These are phyloP conservation scores for Lactuca saligna DNA, from an alignment of 129 eudicot genomes.

Conservation along the genomic window DNA sequence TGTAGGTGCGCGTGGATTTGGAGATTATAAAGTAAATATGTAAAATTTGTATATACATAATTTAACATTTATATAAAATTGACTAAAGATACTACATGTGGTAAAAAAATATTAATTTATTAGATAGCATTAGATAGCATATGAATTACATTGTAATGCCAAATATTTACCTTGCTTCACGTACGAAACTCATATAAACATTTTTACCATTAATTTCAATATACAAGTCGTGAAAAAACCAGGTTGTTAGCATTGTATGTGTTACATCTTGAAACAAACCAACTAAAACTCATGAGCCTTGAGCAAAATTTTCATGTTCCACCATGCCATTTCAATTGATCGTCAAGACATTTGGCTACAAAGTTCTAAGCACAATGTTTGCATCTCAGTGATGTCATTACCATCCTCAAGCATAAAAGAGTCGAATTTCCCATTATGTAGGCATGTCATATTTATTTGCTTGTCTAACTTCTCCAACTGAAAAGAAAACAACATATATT, in stretches of 20 bases:
- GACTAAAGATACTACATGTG: too few species aligned
- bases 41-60: too few species aligned
- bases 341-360: slow-evolving; percentile 32
- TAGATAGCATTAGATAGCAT: too few species aligned
- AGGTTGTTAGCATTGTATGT: not conserved
- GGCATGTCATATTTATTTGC: slow-evolving; percentile 55
- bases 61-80: too few species aligned
- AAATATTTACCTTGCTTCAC: not conserved
- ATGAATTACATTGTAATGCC: not conserved
- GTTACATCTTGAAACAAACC: too few species aligned
- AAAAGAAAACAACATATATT: slow-evolving; percentile 17
- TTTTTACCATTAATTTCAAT: not conserved
- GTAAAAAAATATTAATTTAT: too few species aligned
- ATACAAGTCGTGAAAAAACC: not conserved
- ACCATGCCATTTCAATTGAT: not conserved
- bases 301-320: not conserved
- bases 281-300: not conserved
- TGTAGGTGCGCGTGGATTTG: too few species aligned
- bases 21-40: too few species aligned
- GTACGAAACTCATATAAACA: not conserved
- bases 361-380: slow-evolving; percentile 51
- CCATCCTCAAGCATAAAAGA: slow-evolving; percentile 28
- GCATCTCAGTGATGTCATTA: slow-evolving; percentile 33
- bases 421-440: slow-evolving; percentile 40
- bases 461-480: slow-evolving; percentile 42